These are phyloP conservation scores for Magnusiomyces sp. DNA, from an alignment of 1,139 yeast genomes.

Conservation along the genomic window DNA sequence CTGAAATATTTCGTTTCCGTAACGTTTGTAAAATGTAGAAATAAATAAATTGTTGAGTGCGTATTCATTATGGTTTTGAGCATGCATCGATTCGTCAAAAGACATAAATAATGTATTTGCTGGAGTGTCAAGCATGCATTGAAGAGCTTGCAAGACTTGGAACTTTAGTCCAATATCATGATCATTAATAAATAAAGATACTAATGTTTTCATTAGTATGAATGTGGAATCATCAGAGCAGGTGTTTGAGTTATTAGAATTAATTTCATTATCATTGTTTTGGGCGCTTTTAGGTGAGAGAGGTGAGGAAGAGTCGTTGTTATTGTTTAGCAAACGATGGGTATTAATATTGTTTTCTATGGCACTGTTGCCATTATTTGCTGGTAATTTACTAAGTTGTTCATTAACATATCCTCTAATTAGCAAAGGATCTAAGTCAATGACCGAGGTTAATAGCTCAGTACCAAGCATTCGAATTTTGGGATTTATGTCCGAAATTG, in stretches of 20 bases:
- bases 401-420: slow-evolving; percentile 30
- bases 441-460: slow-evolving; percentile 69
- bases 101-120: slow-evolving; percentile 7
- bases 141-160: slow-evolving; percentile 78
- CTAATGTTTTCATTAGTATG: slow-evolving; percentile 15
- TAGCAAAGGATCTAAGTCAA: slow-evolving; percentile 74
- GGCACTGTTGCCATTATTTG: too few species aligned
- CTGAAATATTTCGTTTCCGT: slow-evolving; percentile 20
- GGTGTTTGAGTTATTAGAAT: too few species aligned
- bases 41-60: slow-evolving; percentile 18
- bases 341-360: background rate
- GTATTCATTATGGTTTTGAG: slow-evolving; percentile 2
- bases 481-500: slow-evolving; percentile 46
- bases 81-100: slow-evolving; percentile 15
- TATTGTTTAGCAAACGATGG: background rate
- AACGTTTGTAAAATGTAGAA: slow-evolving; percentile 19
- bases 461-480: slow-evolving; percentile 64
- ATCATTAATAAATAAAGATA: slow-evolving; percentile 56
- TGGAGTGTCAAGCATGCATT: slow-evolving; percentile 48
- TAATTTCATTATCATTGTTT: too few species aligned
- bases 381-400: background rate
- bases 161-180: slow-evolving; percentile 64
- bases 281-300: too few species aligned
- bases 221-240: background rate
- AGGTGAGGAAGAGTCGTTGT: background rate